Base-by-base conservation (phyloP, 768 basidiomycete genomes). In the Tulasnella sp. region DNA sequence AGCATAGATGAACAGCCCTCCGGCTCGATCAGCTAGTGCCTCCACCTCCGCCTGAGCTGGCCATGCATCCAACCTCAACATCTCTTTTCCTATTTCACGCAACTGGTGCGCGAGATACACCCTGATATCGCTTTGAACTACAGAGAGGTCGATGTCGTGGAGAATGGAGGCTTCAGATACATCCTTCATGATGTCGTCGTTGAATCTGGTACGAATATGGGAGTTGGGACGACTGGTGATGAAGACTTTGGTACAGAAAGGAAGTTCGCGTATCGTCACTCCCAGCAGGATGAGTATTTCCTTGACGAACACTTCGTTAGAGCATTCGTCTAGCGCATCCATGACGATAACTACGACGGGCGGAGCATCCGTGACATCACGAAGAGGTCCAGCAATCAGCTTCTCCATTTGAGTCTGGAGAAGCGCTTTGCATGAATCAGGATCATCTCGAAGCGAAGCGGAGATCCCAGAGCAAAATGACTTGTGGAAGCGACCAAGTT, bases 271-370 rank as follows among this genome's bases (percentile, higher is more conserved):
- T 3, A 57, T 24, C 16, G 45, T 40, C 4, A 40, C 25, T 3
- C 53, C 47, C 13, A 67, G 55, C 9, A 66, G 35, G 12, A n/a
- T 13, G 22, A 67, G 57, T 2, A 67, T 41, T 4, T 41, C 24
- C 19, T 52, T 45, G 5, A 43, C 25, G 12, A 16, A 45, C n/a
- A 16, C 49, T 25, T 44, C 45, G n/a, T 28, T 32, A 5, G 45
- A 57, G 5, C 67, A 63, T 58, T 69, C 67, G 54, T 69, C 67
- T 24, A 69, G 54, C 3, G 62, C 68, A 54, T 70, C 69, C 19
- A 70, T 56, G 41, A 68, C 58, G 40, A 69, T 53, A 15, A 69
- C 37, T 20, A 64, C 32, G 5, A 53, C 57, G 20, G 48, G 28
- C 19, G 46, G 19, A 16, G 48, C 3, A 5, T 22, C 8, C 9